Conservation (phyloP, 768 basidiomycete species). For the Tephrocybe sp. region DNA sequence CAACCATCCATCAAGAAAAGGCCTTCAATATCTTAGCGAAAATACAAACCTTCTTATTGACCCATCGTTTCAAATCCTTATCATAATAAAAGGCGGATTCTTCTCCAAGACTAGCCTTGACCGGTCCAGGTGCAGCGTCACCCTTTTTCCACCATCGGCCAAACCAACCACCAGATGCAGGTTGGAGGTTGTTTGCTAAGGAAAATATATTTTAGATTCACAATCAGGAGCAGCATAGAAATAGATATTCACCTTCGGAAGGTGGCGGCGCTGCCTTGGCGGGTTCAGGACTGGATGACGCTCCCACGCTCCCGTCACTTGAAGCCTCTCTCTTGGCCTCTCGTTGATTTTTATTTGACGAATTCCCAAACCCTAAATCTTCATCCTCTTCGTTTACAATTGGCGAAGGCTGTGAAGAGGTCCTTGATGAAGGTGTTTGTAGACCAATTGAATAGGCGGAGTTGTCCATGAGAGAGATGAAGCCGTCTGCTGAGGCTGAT, state of each 20-base stretch:
- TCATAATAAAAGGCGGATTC: constrained; percentile 91
- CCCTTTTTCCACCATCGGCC: constrained; percentile 76
- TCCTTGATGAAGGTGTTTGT: constrained; percentile 17
- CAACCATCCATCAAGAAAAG: constrained; percentile 25
- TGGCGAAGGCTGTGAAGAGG: constrained; percentile 7
- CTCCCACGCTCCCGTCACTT: constrained; percentile 22
- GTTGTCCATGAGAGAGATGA: constrained; percentile 82
- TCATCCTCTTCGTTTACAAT: constrained; percentile 57
- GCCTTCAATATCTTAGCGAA: background rate
- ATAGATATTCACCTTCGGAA: constrained; percentile 24
- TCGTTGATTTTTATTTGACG: constrained; percentile 27
- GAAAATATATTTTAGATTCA: background rate
- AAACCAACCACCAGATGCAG: constrained; percentile 64
- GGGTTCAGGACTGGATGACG: constrained; percentile 11
- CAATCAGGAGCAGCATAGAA: background rate
- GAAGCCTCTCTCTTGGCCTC: constrained; percentile 30
- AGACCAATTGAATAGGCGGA: constrained; percentile 39
- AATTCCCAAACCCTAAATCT: constrained; percentile 90
- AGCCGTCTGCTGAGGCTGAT: constrained; percentile 51
- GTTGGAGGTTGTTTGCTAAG: constrained; percentile 9
- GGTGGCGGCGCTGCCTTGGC: constrained; percentile 16
- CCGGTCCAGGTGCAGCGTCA: constrained; percentile 59
- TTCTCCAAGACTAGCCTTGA: constrained; percentile 92
- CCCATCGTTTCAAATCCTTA: constrained; percentile 93
- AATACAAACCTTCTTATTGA: constrained; percentile 79